A percentile compares a stretch with the other conserved stretches of the same genome.
phyloP scores from a whole-genome alignment of 2,329 filamentous ascomycete species.

The Sporothrix pallida region DNA sequence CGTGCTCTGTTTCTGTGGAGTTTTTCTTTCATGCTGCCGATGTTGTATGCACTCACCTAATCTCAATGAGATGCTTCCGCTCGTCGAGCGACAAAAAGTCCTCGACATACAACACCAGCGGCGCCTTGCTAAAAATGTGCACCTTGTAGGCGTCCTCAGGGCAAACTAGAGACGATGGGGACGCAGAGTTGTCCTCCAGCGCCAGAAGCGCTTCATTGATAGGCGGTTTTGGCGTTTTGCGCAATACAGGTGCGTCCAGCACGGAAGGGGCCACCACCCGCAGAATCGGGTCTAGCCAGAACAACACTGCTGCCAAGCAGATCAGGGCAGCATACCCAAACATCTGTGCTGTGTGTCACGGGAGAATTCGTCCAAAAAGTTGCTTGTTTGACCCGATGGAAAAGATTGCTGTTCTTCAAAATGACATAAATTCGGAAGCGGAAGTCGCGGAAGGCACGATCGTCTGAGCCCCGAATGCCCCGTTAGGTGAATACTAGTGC shows the following conservation, averaged over 20 bases:
- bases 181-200: constrained; percentile 46
- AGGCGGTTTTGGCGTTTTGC: constrained; percentile 49
- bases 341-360: constrained; percentile 44
- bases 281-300: constrained; percentile 53
- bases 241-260: constrained; percentile 28
- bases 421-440: not conserved
- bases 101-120: constrained; percentile 61
- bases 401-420: not conserved
- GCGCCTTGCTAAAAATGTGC: constrained; percentile 56
- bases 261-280: constrained; percentile 43
- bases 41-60: constrained; percentile 50
- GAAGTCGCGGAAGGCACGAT: not conserved
- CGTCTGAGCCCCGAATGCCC: not conserved
- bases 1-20: not conserved
- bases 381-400: not conserved
- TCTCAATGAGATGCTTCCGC: constrained; percentile 54
- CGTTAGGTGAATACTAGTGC: constrained; percentile 21
- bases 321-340: constrained; percentile 52
- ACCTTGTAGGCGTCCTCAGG: constrained; percentile 52
- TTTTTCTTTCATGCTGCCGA: no score
- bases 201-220: constrained; percentile 60
- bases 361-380: not conserved
- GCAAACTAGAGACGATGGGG: constrained; percentile 42
- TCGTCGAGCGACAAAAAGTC: constrained; percentile 55
- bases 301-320: constrained; percentile 50